Percentiles rank a stretch among this genome's conserved stretches.
phyloP scores from a whole-genome alignment of 2,329 filamentous ascomycete genomes.

The Aspergillaceae sp. region DNA sequence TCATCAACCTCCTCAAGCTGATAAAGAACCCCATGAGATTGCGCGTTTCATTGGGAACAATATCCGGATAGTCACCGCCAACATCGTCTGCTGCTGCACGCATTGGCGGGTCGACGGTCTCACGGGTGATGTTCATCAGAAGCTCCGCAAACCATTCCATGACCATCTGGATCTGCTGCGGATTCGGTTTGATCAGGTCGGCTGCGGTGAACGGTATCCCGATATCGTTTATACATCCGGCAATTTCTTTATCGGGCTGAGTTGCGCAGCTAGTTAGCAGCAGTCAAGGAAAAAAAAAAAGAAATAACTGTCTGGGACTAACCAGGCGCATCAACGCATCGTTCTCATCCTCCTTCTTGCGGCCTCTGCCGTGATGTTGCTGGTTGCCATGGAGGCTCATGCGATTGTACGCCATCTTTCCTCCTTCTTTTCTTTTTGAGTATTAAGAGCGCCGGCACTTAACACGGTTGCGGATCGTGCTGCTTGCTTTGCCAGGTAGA shows the following conservation, averaged over 20 bases:
- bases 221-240: slow-evolving; percentile 94
- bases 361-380: slow-evolving; percentile 39
- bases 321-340: slow-evolving; percentile 52
- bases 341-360: slow-evolving; percentile 50
- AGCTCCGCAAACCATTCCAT: slow-evolving; percentile 97
- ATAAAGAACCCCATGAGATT: slow-evolving; percentile 96
- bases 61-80: slow-evolving; percentile 73
- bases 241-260: slow-evolving; percentile 68
- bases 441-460: no score
- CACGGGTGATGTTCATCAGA: slow-evolving; percentile 84
- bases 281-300: not conserved
- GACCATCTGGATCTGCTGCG: slow-evolving; percentile 90
- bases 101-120: slow-evolving; percentile 92
- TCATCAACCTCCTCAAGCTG: slow-evolving; percentile 66
- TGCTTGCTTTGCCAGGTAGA: no score
- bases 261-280: slow-evolving; percentile 7
- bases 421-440: no score
- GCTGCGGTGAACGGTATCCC: slow-evolving; percentile 78
- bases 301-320: slow-evolving; percentile 9
- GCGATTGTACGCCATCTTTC: slow-evolving; percentile 42
- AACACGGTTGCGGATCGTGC: no score
- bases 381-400: slow-evolving; percentile 44
- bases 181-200: slow-evolving; percentile 88
- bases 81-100: slow-evolving; percentile 81
- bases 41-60: slow-evolving; percentile 76